Percentiles rank a stretch among this genome's conserved stretches.
These are phyloP conservation scores for Melanopsichium pennsylvanicum DNA, from an alignment of 1,284 basidiomycete species.

Conservation along the genomic window DNA sequence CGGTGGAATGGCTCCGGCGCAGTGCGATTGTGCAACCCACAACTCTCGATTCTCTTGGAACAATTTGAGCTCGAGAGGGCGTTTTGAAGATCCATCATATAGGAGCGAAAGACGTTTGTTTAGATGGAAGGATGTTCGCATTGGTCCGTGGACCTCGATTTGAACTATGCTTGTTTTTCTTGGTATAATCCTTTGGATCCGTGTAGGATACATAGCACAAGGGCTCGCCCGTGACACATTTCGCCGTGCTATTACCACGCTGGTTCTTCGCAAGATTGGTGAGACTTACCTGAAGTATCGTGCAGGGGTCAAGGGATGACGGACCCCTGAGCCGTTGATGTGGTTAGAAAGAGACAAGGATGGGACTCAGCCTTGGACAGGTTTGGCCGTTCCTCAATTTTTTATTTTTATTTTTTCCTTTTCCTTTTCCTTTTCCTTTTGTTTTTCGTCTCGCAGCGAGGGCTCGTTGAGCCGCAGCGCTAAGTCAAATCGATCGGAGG, in stretches of 20 bases:
- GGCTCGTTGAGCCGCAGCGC: no score
- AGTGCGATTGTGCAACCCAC: no score
- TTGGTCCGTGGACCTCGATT: constrained; percentile 49
- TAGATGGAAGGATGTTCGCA: constrained; percentile 60
- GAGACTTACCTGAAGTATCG: not conserved
- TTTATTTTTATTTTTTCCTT: no score
- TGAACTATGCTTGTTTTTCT: constrained; percentile 57
- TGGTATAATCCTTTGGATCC: constrained; percentile 56
- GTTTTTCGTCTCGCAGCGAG: no score
- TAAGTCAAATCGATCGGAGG: no score
- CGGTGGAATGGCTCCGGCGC: no score
- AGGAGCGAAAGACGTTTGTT: constrained; percentile 63
- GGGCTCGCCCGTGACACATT: no score
- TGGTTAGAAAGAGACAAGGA: constrained; percentile 5
- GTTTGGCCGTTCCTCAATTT: no score
- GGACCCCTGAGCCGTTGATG: constrained; percentile 13
- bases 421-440: no score
- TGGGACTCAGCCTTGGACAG: no score
- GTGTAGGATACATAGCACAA: no score
- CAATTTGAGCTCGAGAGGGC: not conserved
- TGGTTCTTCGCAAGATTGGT: not conserved
- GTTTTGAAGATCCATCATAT: constrained; percentile 52
- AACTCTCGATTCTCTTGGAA: no score
- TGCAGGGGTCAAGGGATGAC: not conserved
- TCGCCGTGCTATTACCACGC: not conserved